Evolutionary conservation across 2,329 filamentous ascomycete species (phyloP), one percentile per base, ranked within the genome.

Genomic region (Fusarium nematophilum): DNA sequence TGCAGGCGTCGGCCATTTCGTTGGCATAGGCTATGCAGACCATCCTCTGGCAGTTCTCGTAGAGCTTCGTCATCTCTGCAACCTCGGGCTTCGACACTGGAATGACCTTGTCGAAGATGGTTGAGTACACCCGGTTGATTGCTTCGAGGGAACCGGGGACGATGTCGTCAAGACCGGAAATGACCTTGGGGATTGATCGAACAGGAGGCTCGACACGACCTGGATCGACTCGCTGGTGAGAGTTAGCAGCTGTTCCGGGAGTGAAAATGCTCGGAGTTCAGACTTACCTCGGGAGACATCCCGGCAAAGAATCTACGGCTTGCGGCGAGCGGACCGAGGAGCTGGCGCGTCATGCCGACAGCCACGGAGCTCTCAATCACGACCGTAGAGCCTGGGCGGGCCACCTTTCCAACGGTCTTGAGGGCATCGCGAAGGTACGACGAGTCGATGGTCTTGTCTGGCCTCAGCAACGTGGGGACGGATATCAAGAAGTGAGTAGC

Each of bases 11-110:
- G 3, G 81, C 80, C 78, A 84, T 83, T 59, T 84, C 81, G 59
- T 84, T 84, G 50, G 77, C 80, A 57, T 80, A 85, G 1, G 82
- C 81, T 33, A 83, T 81, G 57, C 76, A 76, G n/a, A 84, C 70
- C 78, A 83, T 84, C 3, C 82, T 74, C 64, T 84, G 80, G 66
- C 82, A 85, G 64, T 85, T 85, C 58, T 84, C 82, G 65, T 83
- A 85, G 6, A 84, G 70, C 65, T 85, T 85, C 53, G 76, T 81
- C 80, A 84, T 83, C 68, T 84, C 82, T 2, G 83, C 82, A 2
- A 83, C 80, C 62, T 85, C 82, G 3, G 82, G 81, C 34, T 69
- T 72, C 17, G 79, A 80, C 34, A 84, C 81, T 0, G 77, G 73
- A 4, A 83, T 71, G 5, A 84, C 68, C 0, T 66, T 67, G 29